Conservation (phyloP, 441 rosid species). For the Gossypium schwendimanii region DNA sequence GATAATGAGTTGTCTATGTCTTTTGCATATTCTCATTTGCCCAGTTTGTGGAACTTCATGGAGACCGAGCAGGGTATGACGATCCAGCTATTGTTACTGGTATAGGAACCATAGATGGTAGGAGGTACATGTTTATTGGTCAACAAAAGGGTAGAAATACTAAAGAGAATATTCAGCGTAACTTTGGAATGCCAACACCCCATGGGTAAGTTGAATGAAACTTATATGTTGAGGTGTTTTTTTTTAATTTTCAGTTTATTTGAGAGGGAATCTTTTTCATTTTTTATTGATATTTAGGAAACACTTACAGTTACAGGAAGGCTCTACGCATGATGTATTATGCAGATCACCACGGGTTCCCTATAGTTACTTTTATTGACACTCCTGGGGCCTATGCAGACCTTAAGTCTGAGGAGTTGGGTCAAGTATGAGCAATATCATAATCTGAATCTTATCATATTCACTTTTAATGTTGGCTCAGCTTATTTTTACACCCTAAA, state of each 20-base stretch:
- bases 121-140: conserved; percentile 84
- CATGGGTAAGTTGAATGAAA: conserved; percentile 59
- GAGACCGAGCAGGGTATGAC: conserved; percentile 91
- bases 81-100: conserved; percentile 96
- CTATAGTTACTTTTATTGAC: conserved; percentile 80
- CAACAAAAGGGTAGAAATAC: conserved; percentile 97
- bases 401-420: conserved; percentile 78
- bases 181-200: conserved; percentile 98
- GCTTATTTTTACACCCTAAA: conserved; percentile 16
- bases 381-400: conserved; percentile 92
- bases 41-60: conserved; percentile 95
- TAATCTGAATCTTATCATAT: conserved; percentile 7
- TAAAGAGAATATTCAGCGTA: conserved; percentile 81
- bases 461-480: conserved; percentile 7
- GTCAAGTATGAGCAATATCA: conserved; percentile 44
- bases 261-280: background rate
- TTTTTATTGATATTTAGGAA: conserved; percentile 8
- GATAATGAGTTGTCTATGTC: conserved; percentile 1
- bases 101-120: conserved; percentile 82
- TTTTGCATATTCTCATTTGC: conserved; percentile 12
- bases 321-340: conserved; percentile 88
- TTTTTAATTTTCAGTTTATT: background rate
- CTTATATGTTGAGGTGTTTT: background rate
- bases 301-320: conserved; percentile 65
- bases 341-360: conserved; percentile 90